Conservation (phyloP, 768 basidiomycete species). For the Rubroboletus satanas region DNA sequence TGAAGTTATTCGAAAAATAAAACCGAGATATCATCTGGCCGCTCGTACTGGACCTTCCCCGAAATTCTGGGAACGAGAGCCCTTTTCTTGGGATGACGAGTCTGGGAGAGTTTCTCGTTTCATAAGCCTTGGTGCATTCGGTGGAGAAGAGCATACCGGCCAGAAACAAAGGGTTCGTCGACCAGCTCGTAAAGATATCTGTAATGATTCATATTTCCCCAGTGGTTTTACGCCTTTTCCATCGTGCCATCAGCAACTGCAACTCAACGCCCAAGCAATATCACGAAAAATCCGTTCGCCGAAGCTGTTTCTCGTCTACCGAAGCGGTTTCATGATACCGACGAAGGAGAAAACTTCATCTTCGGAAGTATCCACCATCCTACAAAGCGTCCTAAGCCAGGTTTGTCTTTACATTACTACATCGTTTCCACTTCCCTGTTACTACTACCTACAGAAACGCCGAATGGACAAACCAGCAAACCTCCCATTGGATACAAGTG, state of each 20-base stretch:
- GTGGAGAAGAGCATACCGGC: constrained; percentile 48
- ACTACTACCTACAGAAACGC: constrained; percentile 8
- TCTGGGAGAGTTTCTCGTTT: constrained; percentile 65
- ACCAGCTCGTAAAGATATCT: background rate
- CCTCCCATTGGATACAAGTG: constrained; percentile 76
- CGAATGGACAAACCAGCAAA: constrained; percentile 45
- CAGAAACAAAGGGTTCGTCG: constrained; percentile 82
- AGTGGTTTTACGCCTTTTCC: constrained; percentile 99
- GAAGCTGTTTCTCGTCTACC: constrained; percentile 34
- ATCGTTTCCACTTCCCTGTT: background rate
- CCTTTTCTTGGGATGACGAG: constrained; percentile 80
- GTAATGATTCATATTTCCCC: constrained; percentile 6
- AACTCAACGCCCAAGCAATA: constrained; percentile 52
- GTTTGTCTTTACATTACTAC: constrained; percentile 32
- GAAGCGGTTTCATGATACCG: constrained; percentile 53
- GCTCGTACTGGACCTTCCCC: constrained; percentile 59
- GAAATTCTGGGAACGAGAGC: constrained; percentile 94
- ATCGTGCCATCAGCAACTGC: constrained; percentile 55
- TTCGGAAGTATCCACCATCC: constrained; percentile 61
- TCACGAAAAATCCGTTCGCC: constrained; percentile 68
- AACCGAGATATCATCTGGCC: constrained; percentile 88
- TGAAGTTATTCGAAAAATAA: constrained; percentile 58
- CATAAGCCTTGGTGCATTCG: constrained; percentile 86
- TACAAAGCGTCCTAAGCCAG: constrained; percentile 53
- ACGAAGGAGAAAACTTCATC: constrained; percentile 58